These are phyloP conservation scores for Cryptococcus jaspeensis DNA, from an alignment of 1,284 basidiomycete species.

Conservation along the genomic window DNA sequence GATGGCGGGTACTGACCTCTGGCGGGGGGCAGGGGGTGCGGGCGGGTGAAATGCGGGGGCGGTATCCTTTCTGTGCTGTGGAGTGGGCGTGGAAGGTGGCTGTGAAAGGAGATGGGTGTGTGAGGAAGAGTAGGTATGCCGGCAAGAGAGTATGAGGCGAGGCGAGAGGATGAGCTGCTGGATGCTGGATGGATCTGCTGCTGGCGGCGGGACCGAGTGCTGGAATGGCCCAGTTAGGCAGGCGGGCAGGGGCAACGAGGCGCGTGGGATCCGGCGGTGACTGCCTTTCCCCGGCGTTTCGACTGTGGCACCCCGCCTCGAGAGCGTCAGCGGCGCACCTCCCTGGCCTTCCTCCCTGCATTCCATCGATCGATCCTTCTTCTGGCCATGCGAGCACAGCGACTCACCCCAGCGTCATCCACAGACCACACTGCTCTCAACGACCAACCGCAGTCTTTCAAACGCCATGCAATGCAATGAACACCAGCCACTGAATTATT, in stretches of 20 bases:
- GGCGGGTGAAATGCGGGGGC: background rate
- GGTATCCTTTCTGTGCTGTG: too few relatives aligned
- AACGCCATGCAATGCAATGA: background rate
- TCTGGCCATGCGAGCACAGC: too few relatives aligned
- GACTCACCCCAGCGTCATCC: too few relatives aligned
- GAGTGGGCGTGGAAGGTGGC: too few relatives aligned
- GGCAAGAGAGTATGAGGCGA: background rate
- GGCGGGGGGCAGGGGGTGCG: background rate
- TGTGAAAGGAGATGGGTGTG: too few relatives aligned
- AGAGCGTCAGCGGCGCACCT: too few relatives aligned
- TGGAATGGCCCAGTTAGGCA: background rate
- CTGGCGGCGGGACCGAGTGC: background rate
- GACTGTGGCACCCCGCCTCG: slow-evolving; percentile 7
- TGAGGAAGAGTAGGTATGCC: background rate
- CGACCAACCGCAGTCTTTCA: too few relatives aligned
- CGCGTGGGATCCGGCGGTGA: background rate
- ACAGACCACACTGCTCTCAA: too few relatives aligned
- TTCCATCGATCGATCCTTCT: too few relatives aligned
- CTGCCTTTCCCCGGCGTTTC: slow-evolving; percentile 2
- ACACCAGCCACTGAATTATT: too few relatives aligned
- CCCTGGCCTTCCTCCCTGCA: too few relatives aligned
- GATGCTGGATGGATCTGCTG: background rate
- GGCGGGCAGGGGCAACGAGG: too few relatives aligned
- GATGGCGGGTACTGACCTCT: background rate
- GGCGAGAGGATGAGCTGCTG: background rate